Percentiles rank a stretch among this genome's conserved stretches.
Evolutionary conservation across 2,329 filamentous ascomycete species (phyloP).

Genomic region (Pseudogymnoascus destructans): DNA sequence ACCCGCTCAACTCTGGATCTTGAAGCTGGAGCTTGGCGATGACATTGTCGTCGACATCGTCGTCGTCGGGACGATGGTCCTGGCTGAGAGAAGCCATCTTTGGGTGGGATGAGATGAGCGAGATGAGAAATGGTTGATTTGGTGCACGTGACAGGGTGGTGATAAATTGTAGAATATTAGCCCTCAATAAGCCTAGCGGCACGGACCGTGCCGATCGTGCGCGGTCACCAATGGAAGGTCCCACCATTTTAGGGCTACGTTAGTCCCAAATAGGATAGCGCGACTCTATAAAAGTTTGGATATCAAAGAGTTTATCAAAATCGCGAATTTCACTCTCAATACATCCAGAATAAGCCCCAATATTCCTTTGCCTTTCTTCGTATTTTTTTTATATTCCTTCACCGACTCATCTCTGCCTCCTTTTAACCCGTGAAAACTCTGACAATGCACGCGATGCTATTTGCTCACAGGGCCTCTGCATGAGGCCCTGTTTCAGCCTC

Average conservation of each 20-base stretch:
- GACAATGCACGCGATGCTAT: background rate
- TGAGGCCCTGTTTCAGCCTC: background rate
- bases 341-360: background rate
- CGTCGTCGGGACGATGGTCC: background rate
- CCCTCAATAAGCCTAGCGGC: background rate
- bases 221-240: background rate
- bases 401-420: no score
- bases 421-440: background rate
- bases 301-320: background rate
- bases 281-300: background rate
- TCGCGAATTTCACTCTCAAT: background rate
- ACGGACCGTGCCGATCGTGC: background rate
- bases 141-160: background rate
- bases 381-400: background rate
- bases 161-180: background rate
- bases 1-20: conserved; percentile 13
- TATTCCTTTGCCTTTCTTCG: background rate
- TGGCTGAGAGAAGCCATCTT: background rate
- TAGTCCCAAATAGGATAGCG: background rate
- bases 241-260: background rate
- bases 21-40: conserved; percentile 20
- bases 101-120: background rate
- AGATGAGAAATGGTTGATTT: background rate
- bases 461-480: background rate
- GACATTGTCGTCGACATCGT: conserved; percentile 15